A percentile compares a stretch with the other conserved stretches of the same genome.
These are phyloP conservation scores for Oryza meridionalis DNA, from an alignment of 176 grass and related monocot genomes.

Conservation along the genomic window DNA sequence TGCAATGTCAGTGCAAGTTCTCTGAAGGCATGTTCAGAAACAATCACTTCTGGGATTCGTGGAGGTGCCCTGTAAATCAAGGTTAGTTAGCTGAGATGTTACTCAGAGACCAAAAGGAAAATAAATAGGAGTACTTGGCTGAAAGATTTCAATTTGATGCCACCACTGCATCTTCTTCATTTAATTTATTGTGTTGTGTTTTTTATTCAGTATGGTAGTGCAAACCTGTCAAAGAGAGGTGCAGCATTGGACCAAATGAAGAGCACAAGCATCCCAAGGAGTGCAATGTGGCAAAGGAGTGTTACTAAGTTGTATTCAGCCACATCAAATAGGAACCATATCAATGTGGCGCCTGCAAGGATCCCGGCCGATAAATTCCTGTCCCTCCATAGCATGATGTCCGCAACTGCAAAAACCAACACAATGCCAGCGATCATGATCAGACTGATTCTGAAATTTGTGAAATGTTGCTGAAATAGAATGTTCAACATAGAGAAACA, in stretches of 20 bases:
- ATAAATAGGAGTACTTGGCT: no score
- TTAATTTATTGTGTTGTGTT: not conserved
- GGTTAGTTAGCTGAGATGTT: not conserved
- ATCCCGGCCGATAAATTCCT: slow-evolving; percentile 72
- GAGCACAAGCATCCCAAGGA: slow-evolving; percentile 69
- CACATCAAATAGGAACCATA: slow-evolving; percentile 88
- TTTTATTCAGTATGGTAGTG: not conserved
- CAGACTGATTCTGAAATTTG: not conserved
- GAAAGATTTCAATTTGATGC: not conserved
- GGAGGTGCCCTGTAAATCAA: slow-evolving; percentile 50
- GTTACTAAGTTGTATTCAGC: slow-evolving; percentile 76
- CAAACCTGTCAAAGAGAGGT: slow-evolving; percentile 69
- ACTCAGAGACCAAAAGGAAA: not conserved
- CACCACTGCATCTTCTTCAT: not conserved
- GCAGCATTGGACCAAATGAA: slow-evolving; percentile 69
- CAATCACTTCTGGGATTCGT: slow-evolving; percentile 62
- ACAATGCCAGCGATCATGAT: not conserved
- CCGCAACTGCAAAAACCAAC: slow-evolving; percentile 59
- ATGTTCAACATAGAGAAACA: not conserved
- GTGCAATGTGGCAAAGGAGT: slow-evolving; percentile 71
- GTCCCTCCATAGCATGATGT: slow-evolving; percentile 83
- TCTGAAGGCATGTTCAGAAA: slow-evolving; percentile 68
- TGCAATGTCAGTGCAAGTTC: slow-evolving; percentile 58
- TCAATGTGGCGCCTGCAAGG: slow-evolving; percentile 56
- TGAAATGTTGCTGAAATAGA: slow-evolving; percentile 4